phyloP scores from a whole-genome alignment of 495 filamentous ascomycete species.

The Neurospora sublineolata region DNA sequence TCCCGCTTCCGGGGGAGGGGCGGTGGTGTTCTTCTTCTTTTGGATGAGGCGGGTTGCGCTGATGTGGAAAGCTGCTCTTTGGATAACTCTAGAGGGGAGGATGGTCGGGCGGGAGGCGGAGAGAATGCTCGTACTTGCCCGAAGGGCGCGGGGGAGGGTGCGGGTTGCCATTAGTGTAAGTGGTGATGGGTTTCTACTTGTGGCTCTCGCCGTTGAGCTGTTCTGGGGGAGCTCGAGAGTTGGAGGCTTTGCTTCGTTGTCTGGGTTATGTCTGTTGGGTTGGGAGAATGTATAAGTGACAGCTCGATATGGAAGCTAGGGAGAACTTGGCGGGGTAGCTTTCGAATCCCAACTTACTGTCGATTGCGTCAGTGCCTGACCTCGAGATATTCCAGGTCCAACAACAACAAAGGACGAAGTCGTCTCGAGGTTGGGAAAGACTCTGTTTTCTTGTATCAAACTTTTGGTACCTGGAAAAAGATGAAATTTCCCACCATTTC shows the following conservation, averaged over 20 bases:
- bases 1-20: slow-evolving; percentile 14
- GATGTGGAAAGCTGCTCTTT: background rate
- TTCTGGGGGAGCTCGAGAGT: background rate
- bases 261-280: background rate
- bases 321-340: background rate
- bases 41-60: background rate
- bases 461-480: background rate
- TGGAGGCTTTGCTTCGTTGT: background rate
- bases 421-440: background rate
- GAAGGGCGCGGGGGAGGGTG: background rate
- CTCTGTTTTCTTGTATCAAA: background rate
- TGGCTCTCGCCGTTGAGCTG: background rate
- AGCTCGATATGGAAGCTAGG: background rate
- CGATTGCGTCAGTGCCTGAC: background rate
- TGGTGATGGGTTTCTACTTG: background rate
- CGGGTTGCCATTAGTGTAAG: background rate
- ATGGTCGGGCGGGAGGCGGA: background rate
- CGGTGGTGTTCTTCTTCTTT: background rate
- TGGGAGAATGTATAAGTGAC: background rate
- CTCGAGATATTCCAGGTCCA: background rate
- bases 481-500: background rate
- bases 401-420: background rate
- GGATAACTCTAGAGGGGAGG: background rate
- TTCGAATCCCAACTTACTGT: background rate
- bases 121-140: background rate